Conservation (phyloP, 805 yeast genomes). For the Isabelozyma rhagii region DNA sequence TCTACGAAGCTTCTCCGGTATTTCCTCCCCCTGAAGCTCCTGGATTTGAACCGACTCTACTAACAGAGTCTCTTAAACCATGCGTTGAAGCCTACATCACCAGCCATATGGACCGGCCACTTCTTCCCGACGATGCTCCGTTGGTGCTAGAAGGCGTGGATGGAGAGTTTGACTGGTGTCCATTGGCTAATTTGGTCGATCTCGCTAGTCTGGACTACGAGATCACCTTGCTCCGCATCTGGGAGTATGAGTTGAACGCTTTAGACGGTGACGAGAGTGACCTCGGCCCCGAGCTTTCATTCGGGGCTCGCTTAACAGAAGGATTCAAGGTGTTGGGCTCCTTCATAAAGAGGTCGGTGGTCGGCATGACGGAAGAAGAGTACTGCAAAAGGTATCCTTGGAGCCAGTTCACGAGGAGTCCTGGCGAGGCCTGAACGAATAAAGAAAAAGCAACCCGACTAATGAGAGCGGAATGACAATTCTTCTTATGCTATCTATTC, state of each 20-base stretch:
- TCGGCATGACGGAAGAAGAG: neutral
- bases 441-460: neutral
- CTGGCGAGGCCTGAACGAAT: neutral
- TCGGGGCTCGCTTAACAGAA: neutral
- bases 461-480: no score
- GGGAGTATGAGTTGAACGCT: conserved; percentile 11
- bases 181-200: neutral
- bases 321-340: neutral
- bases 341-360: neutral
- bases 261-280: neutral
- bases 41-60: conserved; percentile 7
- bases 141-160: conserved; percentile 2
- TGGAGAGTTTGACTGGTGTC: neutral
- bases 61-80: conserved; percentile 6
- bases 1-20: conserved; percentile 16
- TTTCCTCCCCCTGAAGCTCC: conserved; percentile 1
- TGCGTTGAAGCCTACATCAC: conserved; percentile 5
- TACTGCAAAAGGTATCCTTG: conserved; percentile 14
- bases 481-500: no score
- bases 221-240: conserved; percentile 10
- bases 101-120: conserved; percentile 12
- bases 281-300: neutral
- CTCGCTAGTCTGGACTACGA: conserved; percentile 6
- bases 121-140: conserved; percentile 3
- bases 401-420: conserved; percentile 2